phyloP scores from a whole-genome alignment of 2,329 filamentous ascomycete genomes.

The Botrytis medusae region DNA sequence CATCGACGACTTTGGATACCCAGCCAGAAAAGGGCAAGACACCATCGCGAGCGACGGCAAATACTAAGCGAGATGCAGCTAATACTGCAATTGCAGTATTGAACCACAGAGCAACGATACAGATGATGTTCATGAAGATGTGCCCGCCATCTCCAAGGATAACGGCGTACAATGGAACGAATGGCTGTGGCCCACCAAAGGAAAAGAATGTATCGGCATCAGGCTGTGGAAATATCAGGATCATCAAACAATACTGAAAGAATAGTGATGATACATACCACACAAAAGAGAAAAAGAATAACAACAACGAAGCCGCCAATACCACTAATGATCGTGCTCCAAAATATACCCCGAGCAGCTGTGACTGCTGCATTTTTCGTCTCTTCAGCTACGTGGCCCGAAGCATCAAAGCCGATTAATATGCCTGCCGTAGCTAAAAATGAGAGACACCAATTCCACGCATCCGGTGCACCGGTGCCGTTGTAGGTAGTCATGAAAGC shows the following conservation, averaged over 20 bases:
- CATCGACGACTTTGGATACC: slow-evolving; percentile 20
- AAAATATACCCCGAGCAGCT: slow-evolving; percentile 27
- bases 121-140: slow-evolving; percentile 22
- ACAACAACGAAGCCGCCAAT: slow-evolving; percentile 24
- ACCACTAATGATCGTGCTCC: slow-evolving; percentile 23
- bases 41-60: slow-evolving; percentile 25
- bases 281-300: slow-evolving; percentile 25
- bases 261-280: background rate
- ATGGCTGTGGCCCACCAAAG: slow-evolving; percentile 24
- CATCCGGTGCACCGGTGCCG: slow-evolving; percentile 19
- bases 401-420: slow-evolving; percentile 25
- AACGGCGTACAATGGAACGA: slow-evolving; percentile 25
- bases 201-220: slow-evolving; percentile 24
- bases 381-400: slow-evolving; percentile 27
- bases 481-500: slow-evolving; percentile 27
- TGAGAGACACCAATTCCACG: slow-evolving; percentile 25
- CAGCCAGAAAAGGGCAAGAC: slow-evolving; percentile 22
- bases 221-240: background rate
- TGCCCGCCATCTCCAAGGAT: slow-evolving; percentile 23
- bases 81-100: slow-evolving; percentile 26
- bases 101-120: slow-evolving; percentile 22
- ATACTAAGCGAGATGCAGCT: slow-evolving; percentile 25
- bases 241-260: background rate
- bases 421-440: slow-evolving; percentile 24
- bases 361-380: slow-evolving; percentile 22